Conservation (phyloP, 495 filamentous ascomycete species). For the Tetracladium setigerum region DNA sequence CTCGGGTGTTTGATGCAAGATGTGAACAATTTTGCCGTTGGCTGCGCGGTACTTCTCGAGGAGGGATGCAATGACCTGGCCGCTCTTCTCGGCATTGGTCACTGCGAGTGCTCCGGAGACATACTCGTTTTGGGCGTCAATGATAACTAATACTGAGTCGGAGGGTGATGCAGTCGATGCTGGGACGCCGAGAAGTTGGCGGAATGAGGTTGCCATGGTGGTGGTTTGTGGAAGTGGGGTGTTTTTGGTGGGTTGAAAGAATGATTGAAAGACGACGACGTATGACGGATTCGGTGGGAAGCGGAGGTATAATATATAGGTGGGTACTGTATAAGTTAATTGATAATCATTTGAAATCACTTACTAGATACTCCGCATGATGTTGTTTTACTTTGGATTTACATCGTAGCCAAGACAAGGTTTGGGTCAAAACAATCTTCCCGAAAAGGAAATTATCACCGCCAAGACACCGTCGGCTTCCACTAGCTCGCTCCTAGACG, state of each 20-base stretch:
- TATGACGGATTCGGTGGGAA: too few species aligned
- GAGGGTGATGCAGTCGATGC: constrained; percentile 39
- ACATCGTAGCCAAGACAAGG: too few species aligned
- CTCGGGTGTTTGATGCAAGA: constrained; percentile 44
- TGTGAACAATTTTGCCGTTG: constrained; percentile 46
- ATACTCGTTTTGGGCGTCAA: constrained; percentile 46
- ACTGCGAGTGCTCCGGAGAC: constrained; percentile 35
- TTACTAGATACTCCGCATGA: too few species aligned
- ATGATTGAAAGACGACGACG: too few species aligned
- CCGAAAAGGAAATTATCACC: too few species aligned
- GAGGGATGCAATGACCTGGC: constrained; percentile 39
- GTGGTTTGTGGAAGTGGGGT: constrained; percentile 19
- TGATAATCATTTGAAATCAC: too few species aligned
- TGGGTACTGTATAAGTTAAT: too few species aligned
- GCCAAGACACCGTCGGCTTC: too few species aligned
- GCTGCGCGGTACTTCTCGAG: constrained; percentile 43
- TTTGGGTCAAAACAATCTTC: too few species aligned
- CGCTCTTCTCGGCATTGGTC: constrained; percentile 31
- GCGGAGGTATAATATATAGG: too few species aligned
- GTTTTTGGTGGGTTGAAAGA: constrained; percentile 20
- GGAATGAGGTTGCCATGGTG: constrained; percentile 38
- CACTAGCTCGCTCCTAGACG: too few species aligned
- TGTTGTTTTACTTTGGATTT: too few species aligned
- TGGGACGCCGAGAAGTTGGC: constrained; percentile 37
- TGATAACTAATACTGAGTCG: constrained; percentile 54